Evolutionary conservation across 352 stramenopile genomes (phyloP).

Genomic region (Pythium rishiriense): DNA sequence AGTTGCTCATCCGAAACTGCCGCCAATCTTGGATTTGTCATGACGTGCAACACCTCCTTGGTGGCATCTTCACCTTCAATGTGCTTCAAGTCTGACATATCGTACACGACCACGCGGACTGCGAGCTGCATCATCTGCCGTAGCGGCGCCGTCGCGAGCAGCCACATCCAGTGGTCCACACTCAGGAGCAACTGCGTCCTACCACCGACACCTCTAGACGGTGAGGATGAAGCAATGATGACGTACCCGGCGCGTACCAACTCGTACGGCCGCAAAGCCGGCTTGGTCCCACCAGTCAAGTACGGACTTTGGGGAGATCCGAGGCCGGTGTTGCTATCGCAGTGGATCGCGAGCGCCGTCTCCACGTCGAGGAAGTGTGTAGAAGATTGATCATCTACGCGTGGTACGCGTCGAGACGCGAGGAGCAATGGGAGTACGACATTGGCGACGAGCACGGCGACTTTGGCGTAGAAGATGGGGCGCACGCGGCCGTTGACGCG

Average conservation of each 20-base stretch:
- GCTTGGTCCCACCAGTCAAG: not conserved
- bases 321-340: not conserved
- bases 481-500: constrained; percentile 34
- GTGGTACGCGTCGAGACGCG: not conserved
- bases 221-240: not conserved
- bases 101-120: constrained; percentile 1
- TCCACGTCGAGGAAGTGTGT: not conserved
- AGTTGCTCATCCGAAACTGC: not conserved
- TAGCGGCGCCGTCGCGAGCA: not conserved
- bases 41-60: too few relatives aligned
- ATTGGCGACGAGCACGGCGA: constrained; percentile 39
- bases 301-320: not conserved
- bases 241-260: constrained; percentile 6
- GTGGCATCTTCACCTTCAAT: too few relatives aligned
- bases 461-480: constrained; percentile 41
- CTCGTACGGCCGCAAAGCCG: not conserved
- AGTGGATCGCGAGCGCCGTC: not conserved
- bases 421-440: constrained; percentile 28
- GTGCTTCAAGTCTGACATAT: too few relatives aligned
- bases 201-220: too few relatives aligned
- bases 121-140: not conserved
- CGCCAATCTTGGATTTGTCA: not conserved
- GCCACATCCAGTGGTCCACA: constrained; percentile 3
- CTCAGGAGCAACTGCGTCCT: not conserved
- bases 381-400: not conserved